Evolutionary conservation across 306 rosid genomes (phyloP).

Genomic region (Vigna angularis): DNA sequence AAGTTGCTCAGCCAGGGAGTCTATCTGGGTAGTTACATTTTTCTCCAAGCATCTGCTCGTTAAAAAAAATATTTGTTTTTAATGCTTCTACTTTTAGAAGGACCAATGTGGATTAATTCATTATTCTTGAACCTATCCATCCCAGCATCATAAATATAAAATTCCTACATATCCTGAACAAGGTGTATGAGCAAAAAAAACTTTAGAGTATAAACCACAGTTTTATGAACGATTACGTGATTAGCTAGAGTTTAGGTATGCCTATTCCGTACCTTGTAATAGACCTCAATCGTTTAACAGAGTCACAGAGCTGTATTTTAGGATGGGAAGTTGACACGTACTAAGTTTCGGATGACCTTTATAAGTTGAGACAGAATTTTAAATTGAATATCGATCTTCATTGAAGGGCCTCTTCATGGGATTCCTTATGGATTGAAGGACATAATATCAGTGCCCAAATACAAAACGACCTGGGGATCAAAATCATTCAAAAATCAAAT

Average conservation of each 20-base stretch:
- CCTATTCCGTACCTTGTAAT: neutral
- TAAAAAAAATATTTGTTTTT: slow-evolving; percentile 11
- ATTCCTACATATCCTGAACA: neutral
- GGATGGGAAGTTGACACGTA: slow-evolving; percentile 10
- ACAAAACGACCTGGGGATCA: slow-evolving; percentile 86
- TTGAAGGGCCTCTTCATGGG: slow-evolving; percentile 80
- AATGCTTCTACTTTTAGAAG: slow-evolving; percentile 4
- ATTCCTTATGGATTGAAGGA: slow-evolving; percentile 92
- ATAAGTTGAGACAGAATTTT: neutral
- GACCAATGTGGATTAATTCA: slow-evolving; percentile 21
- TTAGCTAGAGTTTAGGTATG: neutral
- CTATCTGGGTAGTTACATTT: slow-evolving; percentile 61
- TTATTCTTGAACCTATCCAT: slow-evolving; percentile 7
- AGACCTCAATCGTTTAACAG: slow-evolving; percentile 11
- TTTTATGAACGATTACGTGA: slow-evolving; percentile 11
- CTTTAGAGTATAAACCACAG: neutral
- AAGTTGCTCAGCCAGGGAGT: slow-evolving; percentile 66
- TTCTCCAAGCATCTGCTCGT: slow-evolving; percentile 13
- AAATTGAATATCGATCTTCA: slow-evolving; percentile 22
- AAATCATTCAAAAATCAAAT: slow-evolving; percentile 72
- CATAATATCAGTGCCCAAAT: slow-evolving; percentile 75
- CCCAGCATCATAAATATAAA: neutral
- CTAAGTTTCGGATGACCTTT: slow-evolving; percentile 19
- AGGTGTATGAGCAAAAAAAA: neutral
- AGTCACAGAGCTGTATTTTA: neutral